A percentile compares a stretch with the other conserved stretches of the same genome.
These are phyloP conservation scores for Pseudopyrenochaeta lycopersici DNA, from an alignment of 2,329 filamentous ascomycete species.

Conservation along the genomic window DNA sequence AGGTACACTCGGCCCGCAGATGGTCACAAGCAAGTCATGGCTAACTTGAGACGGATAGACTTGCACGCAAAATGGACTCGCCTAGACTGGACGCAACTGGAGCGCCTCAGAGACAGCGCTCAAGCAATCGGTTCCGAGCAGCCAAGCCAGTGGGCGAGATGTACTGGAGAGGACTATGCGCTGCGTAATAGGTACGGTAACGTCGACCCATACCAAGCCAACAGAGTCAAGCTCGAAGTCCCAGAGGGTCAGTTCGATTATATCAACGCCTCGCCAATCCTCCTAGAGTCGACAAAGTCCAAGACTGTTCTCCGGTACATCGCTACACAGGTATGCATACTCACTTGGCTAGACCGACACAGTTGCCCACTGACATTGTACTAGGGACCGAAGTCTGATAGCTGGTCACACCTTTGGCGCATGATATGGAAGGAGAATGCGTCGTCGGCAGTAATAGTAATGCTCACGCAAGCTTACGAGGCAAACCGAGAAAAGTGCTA, in stretches of 20 bases:
- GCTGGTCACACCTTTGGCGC: conserved; percentile 87
- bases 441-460: conserved; percentile 78
- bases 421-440: conserved; percentile 91
- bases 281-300: conserved; percentile 51
- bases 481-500: conserved; percentile 82
- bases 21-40: conserved; percentile 1
- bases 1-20: conserved; percentile 48
- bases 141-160: conserved; percentile 65
- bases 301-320: conserved; percentile 72
- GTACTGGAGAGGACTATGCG: conserved; percentile 64
- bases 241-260: conserved; percentile 68
- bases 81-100: conserved; percentile 68
- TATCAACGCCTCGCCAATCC: conserved; percentile 61
- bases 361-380: conserved; percentile 37
- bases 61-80: conserved; percentile 68
- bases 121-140: conserved; percentile 51
- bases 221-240: conserved; percentile 82
- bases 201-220: conserved; percentile 88
- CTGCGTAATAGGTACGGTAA: conserved; percentile 86
- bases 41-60: conserved; percentile 53
- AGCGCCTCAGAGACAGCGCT: conserved; percentile 60
- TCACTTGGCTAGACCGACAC: not conserved
- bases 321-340: conserved; percentile 74
- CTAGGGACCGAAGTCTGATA: conserved; percentile 79
- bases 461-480: conserved; percentile 92